Percentiles rank a stretch among this genome's conserved stretches.
Evolutionary conservation across 306 rosid genomes (phyloP).

Genomic region (Malus fusca): DNA sequence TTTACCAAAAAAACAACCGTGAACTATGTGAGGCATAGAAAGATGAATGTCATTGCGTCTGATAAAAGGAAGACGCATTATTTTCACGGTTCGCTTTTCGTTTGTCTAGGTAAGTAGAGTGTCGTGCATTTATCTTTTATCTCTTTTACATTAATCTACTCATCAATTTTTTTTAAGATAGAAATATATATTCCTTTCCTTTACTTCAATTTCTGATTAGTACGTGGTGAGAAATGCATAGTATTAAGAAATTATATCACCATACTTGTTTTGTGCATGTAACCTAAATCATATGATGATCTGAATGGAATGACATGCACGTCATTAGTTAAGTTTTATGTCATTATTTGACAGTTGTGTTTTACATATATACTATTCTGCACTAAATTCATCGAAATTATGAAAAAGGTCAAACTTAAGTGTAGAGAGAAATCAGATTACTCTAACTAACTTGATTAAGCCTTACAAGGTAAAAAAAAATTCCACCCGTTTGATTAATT

Average conservation of each 20-base stretch:
- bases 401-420: not conserved
- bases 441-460: not conserved
- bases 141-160: not conserved
- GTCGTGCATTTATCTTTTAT: not conserved
- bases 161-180: not conserved
- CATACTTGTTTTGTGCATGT: not conserved
- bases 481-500: not conserved
- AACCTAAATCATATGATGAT: not conserved
- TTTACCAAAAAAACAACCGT: not conserved
- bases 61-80: not conserved
- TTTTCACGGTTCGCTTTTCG: not conserved
- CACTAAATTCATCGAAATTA: no score
- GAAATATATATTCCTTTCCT: not conserved
- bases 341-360: not conserved
- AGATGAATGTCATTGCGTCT: not conserved
- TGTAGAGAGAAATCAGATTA: not conserved
- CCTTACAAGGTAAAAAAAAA: not conserved
- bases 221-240: not conserved
- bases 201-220: not conserved
- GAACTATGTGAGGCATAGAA: not conserved
- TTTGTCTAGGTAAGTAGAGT: not conserved
- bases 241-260: not conserved
- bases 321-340: not conserved
- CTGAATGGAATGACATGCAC: not conserved
- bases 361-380: no score